phyloP scores from a whole-genome alignment of 768 basidiomycete species.

The Podaxis sp. region DNA sequence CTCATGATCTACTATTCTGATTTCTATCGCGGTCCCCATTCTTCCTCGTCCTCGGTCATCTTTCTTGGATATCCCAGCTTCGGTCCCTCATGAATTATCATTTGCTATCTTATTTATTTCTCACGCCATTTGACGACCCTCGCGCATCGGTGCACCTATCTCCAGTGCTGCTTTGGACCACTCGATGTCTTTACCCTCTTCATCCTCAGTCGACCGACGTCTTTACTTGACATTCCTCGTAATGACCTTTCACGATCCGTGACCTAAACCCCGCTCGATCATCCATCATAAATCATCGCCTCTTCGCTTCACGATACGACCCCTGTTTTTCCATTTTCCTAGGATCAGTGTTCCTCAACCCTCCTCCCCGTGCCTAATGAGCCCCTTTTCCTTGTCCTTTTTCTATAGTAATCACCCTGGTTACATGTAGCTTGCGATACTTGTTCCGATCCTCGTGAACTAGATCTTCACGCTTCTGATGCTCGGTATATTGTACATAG shows the following conservation, averaged over 20 bases:
- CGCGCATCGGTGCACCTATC: not conserved
- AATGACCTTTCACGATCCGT: conserved; percentile 9
- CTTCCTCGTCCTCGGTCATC: conserved; percentile 9
- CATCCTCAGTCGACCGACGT: not conserved
- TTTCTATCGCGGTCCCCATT: conserved; percentile 14
- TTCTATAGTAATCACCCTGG: not conserved
- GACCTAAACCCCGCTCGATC: not conserved
- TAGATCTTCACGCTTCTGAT: conserved; percentile 11
- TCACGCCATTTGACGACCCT: conserved; percentile 1
- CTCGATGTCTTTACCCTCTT: not conserved
- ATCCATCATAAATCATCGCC: not conserved
- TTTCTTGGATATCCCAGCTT: conserved; percentile 4
- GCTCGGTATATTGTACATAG: conserved; percentile 15
- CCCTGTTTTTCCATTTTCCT: not conserved
- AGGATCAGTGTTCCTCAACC: not conserved
- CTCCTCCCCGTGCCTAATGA: not conserved
- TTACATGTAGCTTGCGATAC: conserved; percentile 9
- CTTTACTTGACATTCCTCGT: conserved; percentile 3
- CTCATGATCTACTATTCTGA: conserved; percentile 26
- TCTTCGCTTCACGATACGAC: not conserved
- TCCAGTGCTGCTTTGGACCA: conserved; percentile 2
- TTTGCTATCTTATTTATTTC: conserved; percentile 16
- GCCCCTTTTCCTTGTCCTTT: not conserved
- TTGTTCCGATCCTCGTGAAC: not conserved
- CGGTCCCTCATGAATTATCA: conserved; percentile 9